These are phyloP conservation scores for Mortierella sp. DNA, from an alignment of 371 early-diverging fungal genomes.

Conservation along the genomic window DNA sequence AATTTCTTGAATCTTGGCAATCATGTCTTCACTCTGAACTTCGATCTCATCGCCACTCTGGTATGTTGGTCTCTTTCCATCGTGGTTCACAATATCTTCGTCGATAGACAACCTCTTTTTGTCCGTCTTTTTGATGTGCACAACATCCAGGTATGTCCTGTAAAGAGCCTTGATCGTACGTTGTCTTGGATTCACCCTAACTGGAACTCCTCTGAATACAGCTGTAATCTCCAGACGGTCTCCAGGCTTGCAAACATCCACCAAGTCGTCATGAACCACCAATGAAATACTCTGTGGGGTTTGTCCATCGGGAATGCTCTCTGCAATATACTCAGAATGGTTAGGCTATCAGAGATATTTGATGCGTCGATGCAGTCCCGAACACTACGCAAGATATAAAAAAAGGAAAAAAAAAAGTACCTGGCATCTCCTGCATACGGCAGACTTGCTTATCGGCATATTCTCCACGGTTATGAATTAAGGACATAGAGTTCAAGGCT, in stretches of 20 bases:
- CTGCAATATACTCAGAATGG: slow-evolving; percentile 57
- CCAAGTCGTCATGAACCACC: slow-evolving; percentile 94
- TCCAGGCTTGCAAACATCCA: slow-evolving; percentile 97
- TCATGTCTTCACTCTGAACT: slow-evolving; percentile 68
- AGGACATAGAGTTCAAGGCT: slow-evolving; percentile 83
- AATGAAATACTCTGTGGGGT: slow-evolving; percentile 98
- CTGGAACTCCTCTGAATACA: slow-evolving; percentile 96
- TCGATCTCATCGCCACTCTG: slow-evolving; percentile 78
- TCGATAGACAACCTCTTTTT: slow-evolving; percentile 72
- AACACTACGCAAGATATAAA: no score
- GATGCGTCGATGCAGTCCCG: no score
- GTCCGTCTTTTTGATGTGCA: slow-evolving; percentile 89
- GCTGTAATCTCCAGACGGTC: slow-evolving; percentile 98
- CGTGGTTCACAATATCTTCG: slow-evolving; percentile 39
- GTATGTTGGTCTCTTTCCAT: slow-evolving; percentile 53
- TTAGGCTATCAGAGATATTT: neutral
- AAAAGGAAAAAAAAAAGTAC: slow-evolving; percentile 39
- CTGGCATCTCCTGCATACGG: slow-evolving; percentile 98
- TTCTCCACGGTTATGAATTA: slow-evolving; percentile 94
- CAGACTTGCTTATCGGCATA: slow-evolving; percentile 98
- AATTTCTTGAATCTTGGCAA: slow-evolving; percentile 74
- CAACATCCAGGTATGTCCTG: slow-evolving; percentile 97
- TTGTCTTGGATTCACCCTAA: slow-evolving; percentile 94
- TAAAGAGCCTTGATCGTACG: slow-evolving; percentile 95
- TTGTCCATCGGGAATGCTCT: slow-evolving; percentile 98